Percentiles rank a stretch among this genome's conserved stretches.
phyloP scores from a whole-genome alignment of 2,329 filamentous ascomycete genomes.

The Neofusicoccum laricinum region DNA sequence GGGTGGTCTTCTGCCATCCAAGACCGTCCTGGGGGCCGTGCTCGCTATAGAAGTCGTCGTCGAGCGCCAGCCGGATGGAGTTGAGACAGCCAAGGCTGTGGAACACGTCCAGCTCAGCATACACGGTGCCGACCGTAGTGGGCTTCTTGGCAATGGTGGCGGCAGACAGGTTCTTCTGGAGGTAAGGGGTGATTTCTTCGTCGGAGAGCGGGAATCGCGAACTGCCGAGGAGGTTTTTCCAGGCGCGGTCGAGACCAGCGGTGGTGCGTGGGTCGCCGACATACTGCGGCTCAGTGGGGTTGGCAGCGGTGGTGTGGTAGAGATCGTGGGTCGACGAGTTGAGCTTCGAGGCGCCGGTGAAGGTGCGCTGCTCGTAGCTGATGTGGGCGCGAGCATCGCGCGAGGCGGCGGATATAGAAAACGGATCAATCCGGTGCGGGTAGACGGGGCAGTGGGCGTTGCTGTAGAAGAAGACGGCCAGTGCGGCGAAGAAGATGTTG shows the following conservation, averaged over 20 bases:
- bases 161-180: background rate
- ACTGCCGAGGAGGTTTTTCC: background rate
- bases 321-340: background rate
- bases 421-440: background rate
- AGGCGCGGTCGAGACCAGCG: slow-evolving; percentile 9
- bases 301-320: background rate
- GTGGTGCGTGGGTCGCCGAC: slow-evolving; percentile 8
- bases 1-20: slow-evolving; percentile 5
- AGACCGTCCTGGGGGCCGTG: slow-evolving; percentile 13
- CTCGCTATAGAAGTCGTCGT: slow-evolving; percentile 9
- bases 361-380: slow-evolving; percentile 9
- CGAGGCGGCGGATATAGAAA: background rate
- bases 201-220: slow-evolving; percentile 8
- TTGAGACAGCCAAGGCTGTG: slow-evolving; percentile 15
- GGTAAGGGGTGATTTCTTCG: background rate
- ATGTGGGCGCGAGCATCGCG: slow-evolving; percentile 6
- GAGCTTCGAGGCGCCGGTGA: background rate
- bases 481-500: slow-evolving; percentile 9
- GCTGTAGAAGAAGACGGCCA: slow-evolving; percentile 12
- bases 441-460: slow-evolving; percentile 13
- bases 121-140: background rate
- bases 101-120: slow-evolving; percentile 14
- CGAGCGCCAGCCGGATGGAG: slow-evolving; percentile 1
- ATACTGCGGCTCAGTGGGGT: background rate
- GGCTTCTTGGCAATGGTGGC: background rate